phyloP scores from a whole-genome alignment of 768 basidiomycete genomes.

The Neoboletus subvelutipes region DNA sequence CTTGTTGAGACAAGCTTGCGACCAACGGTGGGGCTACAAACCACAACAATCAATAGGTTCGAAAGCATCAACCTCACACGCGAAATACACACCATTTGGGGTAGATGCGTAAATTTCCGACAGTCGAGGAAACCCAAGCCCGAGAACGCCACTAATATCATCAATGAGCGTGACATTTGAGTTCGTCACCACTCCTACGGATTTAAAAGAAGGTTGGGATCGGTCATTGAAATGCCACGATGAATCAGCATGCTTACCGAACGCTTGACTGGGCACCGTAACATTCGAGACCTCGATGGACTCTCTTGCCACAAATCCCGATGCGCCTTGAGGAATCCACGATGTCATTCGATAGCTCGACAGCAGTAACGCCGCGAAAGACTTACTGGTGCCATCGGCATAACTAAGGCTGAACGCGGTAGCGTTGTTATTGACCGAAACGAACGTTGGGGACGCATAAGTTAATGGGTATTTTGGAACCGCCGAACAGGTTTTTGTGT shows the following conservation, averaged over 20 bases:
- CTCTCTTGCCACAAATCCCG: slow-evolving; percentile 72
- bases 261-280: slow-evolving; percentile 57
- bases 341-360: not conserved
- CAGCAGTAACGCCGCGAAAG: not conserved
- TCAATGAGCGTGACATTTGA: slow-evolving; percentile 64
- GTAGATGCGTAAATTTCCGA: slow-evolving; percentile 52
- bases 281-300: slow-evolving; percentile 59
- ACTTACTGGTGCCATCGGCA: slow-evolving; percentile 67
- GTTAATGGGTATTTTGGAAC: slow-evolving; percentile 71
- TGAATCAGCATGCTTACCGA: slow-evolving; percentile 48
- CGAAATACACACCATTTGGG: slow-evolving; percentile 46
- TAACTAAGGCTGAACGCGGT: slow-evolving; percentile 62
- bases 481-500: slow-evolving; percentile 48
- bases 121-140: slow-evolving; percentile 73
- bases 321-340: slow-evolving; percentile 45
- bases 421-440: slow-evolving; percentile 55
- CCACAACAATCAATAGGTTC: not conserved
- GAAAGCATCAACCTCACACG: not conserved
- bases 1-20: slow-evolving; percentile 57
- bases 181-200: slow-evolving; percentile 55
- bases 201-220: not conserved
- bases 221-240: not conserved
- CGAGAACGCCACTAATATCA: slow-evolving; percentile 68
- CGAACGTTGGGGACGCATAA: slow-evolving; percentile 67
- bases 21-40: slow-evolving; percentile 66